Conservation (phyloP, 139 green algal genomes). For the Choricystis sp. region DNA sequence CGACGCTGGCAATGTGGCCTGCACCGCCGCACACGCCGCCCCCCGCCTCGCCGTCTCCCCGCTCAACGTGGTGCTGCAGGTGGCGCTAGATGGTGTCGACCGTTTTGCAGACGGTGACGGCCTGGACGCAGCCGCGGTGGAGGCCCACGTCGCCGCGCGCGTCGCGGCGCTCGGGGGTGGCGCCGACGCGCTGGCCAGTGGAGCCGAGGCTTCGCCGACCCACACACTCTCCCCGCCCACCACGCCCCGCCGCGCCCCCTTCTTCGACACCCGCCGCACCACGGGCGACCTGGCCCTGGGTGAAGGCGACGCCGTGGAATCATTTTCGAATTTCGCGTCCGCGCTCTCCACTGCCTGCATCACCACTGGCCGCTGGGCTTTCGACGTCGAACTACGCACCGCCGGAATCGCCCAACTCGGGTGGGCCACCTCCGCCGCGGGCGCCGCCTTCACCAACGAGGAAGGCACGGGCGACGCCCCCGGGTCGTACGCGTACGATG, state of each 20-base stretch:
- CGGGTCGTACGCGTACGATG: slow-evolving; percentile 54
- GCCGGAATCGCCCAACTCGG: slow-evolving; percentile 75
- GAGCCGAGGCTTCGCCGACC: too few relatives aligned
- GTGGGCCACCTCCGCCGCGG: slow-evolving; percentile 60
- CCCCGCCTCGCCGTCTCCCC: too few relatives aligned
- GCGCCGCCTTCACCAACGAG: slow-evolving; percentile 63
- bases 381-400: slow-evolving; percentile 63
- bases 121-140: too few relatives aligned
- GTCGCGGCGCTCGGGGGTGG: too few relatives aligned
- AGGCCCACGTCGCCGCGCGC: too few relatives aligned
- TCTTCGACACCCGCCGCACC: not conserved
- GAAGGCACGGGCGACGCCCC: slow-evolving; percentile 79
- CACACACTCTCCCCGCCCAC: slow-evolving; percentile 10
- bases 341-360: slow-evolving; percentile 52
- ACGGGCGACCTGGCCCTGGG: not conserved
- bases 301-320: slow-evolving; percentile 14
- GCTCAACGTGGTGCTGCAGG: too few relatives aligned
- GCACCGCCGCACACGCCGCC: too few relatives aligned
- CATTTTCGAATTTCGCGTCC: slow-evolving; percentile 50
- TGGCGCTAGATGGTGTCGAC: too few relatives aligned
- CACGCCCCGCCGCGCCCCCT: not conserved
- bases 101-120: too few relatives aligned
- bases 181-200: too few relatives aligned
- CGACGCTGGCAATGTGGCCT: too few relatives aligned
- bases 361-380: slow-evolving; percentile 66